Conservation (phyloP, 768 basidiomycete species). For the Rubroboletus satanas region DNA sequence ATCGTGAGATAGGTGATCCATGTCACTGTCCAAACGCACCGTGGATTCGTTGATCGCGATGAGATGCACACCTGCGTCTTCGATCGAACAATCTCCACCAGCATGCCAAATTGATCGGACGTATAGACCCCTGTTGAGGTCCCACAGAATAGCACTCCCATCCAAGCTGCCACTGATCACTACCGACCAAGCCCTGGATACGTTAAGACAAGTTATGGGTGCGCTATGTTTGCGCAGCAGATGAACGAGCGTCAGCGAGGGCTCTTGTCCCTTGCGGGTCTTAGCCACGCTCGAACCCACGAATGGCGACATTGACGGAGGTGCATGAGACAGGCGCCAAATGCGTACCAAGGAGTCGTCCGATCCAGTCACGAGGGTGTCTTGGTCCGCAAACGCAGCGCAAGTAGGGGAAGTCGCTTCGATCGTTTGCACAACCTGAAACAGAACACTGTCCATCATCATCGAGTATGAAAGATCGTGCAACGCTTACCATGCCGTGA, state of each 20-base stretch:
- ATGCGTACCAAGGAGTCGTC: slow-evolving; percentile 77
- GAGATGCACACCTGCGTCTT: slow-evolving; percentile 51
- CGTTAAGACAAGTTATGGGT: slow-evolving; percentile 61
- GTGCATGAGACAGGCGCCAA: slow-evolving; percentile 58
- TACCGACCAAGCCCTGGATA: slow-evolving; percentile 79
- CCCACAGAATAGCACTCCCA: slow-evolving; percentile 86
- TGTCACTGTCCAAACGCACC: slow-evolving; percentile 41
- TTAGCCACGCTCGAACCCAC: slow-evolving; percentile 14
- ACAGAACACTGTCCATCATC: slow-evolving; percentile 4
- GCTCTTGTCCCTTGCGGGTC: slow-evolving; percentile 21
- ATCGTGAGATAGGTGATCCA: background rate
- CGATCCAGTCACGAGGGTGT: slow-evolving; percentile 75
- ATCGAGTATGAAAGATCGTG: background rate
- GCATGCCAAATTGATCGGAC: slow-evolving; percentile 77
- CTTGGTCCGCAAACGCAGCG: slow-evolving; percentile 72
- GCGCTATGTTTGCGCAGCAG: slow-evolving; percentile 79
- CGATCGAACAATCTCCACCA: slow-evolving; percentile 15
- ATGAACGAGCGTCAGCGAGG: slow-evolving; percentile 50
- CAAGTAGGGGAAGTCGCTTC: slow-evolving; percentile 72
- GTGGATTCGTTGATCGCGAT: slow-evolving; percentile 84
- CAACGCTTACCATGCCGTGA: slow-evolving; percentile 52
- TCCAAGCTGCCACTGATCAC: slow-evolving; percentile 82
- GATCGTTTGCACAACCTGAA: slow-evolving; percentile 67
- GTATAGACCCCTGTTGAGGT: slow-evolving; percentile 80
- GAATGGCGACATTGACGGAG: slow-evolving; percentile 17